phyloP scores from a whole-genome alignment of 345 rosid genomes.

The Bruguiera parviflora region DNA sequence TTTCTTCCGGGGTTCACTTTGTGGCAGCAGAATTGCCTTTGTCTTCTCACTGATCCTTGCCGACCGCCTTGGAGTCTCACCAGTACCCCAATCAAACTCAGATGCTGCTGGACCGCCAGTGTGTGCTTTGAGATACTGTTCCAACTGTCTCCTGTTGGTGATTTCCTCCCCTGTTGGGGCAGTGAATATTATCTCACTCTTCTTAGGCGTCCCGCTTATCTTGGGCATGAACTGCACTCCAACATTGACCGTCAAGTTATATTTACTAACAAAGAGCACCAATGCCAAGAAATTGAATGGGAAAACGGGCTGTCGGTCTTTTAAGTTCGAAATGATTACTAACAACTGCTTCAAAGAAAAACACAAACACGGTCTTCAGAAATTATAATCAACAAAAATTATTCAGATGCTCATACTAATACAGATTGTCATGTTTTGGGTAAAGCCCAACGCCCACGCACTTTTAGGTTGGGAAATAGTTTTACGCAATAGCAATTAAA shows the following conservation, averaged over 20 bases:
- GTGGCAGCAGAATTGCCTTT: conserved; percentile 14
- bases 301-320: background rate
- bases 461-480: no score
- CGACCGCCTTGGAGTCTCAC: conserved; percentile 37
- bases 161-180: conserved; percentile 35
- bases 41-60: conserved; percentile 30
- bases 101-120: conserved; percentile 29
- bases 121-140: conserved; percentile 34
- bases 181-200: conserved; percentile 25
- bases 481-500: no score
- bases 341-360: no score
- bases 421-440: no score
- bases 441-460: no score
- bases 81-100: conserved; percentile 35
- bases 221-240: conserved; percentile 13
- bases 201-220: conserved; percentile 22
- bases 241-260: conserved; percentile 9
- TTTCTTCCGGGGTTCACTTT: conserved; percentile 21
- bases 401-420: no score
- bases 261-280: background rate
- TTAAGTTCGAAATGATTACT: background rate
- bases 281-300: background rate
- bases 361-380: no score
- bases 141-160: conserved; percentile 29
- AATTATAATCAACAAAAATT: no score